Evolutionary conservation across 495 filamentous ascomycete species (phyloP).

Genomic region (Penicillium paxilli): DNA sequence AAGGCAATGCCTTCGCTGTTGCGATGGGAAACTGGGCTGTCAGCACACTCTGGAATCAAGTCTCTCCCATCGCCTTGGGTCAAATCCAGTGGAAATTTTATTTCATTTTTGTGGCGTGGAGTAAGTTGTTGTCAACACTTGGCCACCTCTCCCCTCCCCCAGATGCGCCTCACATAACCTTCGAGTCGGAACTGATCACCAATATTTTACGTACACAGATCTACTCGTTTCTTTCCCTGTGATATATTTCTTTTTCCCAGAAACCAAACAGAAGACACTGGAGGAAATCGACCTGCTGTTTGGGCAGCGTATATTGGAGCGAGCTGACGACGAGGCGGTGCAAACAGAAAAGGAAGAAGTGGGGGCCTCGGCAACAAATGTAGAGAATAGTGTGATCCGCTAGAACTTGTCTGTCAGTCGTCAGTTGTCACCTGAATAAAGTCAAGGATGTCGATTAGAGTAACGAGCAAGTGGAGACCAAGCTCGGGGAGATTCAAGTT

Average conservation of each 20-base stretch:
- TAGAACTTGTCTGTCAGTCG: neutral
- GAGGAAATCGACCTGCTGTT: constrained; percentile 60
- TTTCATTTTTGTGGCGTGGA: constrained; percentile 45
- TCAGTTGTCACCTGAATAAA: neutral
- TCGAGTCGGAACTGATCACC: constrained; percentile 5
- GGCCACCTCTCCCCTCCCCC: no score
- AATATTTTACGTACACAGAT: constrained; percentile 30
- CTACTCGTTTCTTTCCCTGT: constrained; percentile 33
- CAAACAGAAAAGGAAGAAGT: constrained; percentile 20
- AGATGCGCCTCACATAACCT: no score
- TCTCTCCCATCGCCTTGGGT: constrained; percentile 48
- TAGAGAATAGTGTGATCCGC: constrained; percentile 10
- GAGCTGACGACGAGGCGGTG: constrained; percentile 21
- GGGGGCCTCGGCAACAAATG: constrained; percentile 13
- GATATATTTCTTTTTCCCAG: constrained; percentile 55
- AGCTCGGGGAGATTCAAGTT: no score
- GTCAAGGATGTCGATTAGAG: constrained; percentile 1
- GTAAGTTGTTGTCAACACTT: constrained; percentile 30
- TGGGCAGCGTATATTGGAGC: constrained; percentile 42
- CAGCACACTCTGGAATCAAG: constrained; percentile 50
- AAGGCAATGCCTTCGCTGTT: constrained; percentile 48
- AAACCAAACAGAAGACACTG: constrained; percentile 55
- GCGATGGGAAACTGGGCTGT: constrained; percentile 52
- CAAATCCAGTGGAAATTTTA: constrained; percentile 48
- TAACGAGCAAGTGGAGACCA: constrained; percentile 11